Evolutionary conservation across 345 rosid species (phyloP).

Genomic region (Eucalyptus erythrocorys): DNA sequence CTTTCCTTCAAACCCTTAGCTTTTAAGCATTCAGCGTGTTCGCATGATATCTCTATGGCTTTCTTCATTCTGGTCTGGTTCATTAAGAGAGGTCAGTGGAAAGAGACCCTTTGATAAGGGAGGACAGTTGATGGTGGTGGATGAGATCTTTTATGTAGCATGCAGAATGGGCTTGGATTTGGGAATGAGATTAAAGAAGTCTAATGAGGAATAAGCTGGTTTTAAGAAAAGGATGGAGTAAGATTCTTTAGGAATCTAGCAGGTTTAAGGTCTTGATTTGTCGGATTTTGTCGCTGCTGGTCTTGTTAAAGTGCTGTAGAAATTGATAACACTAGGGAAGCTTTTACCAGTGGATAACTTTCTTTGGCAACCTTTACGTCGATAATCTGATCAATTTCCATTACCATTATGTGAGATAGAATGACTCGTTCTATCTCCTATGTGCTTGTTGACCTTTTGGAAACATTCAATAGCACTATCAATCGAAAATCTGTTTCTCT

Average conservation of each 20-base stretch:
- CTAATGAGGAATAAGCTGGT: background rate
- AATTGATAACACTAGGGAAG: background rate
- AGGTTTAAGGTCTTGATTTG: background rate
- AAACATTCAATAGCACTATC: background rate
- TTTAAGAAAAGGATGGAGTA: background rate
- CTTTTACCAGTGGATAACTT: background rate
- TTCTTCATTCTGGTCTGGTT: background rate
- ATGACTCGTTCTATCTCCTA: background rate
- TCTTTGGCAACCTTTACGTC: background rate
- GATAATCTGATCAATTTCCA: background rate
- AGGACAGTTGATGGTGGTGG: background rate
- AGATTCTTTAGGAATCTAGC: background rate
- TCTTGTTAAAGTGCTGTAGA: background rate
- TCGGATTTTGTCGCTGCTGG: background rate
- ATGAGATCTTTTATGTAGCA: background rate
- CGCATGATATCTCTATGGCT: rapidly evolving
- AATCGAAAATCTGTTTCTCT: background rate
- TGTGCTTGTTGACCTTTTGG: background rate
- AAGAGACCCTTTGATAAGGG: background rate
- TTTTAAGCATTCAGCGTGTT: background rate
- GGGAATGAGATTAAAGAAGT: background rate
- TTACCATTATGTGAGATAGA: background rate
- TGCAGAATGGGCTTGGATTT: background rate
- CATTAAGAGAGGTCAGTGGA: background rate
- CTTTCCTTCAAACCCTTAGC: background rate